Conservation (phyloP, 192 early-diverging fungal species). For the Irineochytrium annulatum region DNA sequence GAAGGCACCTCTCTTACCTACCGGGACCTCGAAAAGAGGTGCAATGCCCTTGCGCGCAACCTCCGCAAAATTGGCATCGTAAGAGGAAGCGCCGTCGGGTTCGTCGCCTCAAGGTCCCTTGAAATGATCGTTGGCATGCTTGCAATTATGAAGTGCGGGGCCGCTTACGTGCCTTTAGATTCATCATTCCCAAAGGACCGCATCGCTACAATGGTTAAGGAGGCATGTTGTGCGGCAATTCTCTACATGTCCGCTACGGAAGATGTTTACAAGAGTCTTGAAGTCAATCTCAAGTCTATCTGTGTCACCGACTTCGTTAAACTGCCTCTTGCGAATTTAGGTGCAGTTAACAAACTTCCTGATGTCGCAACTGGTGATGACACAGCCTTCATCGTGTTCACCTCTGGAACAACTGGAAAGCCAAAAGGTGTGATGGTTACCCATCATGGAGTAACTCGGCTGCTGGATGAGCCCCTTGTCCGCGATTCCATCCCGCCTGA, state of each 20-base stretch:
- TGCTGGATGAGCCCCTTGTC: background rate
- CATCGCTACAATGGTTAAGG: slow-evolving; percentile 23
- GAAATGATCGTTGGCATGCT: slow-evolving; percentile 25
- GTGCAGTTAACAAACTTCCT: background rate
- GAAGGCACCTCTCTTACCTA: no score
- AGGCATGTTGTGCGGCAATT: background rate
- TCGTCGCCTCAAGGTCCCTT: slow-evolving; percentile 26
- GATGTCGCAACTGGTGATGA: background rate
- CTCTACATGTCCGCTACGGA: no score
- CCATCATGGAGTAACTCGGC: slow-evolving; percentile 25
- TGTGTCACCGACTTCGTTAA: no score
- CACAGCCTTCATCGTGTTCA: slow-evolving; percentile 26
- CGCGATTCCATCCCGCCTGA: background rate
- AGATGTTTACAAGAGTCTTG: no score
- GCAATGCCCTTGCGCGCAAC: background rate
- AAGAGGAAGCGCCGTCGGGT: slow-evolving; percentile 14
- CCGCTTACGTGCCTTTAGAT: slow-evolving; percentile 25
- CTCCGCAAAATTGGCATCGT: slow-evolving; percentile 12
- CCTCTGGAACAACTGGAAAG: slow-evolving; percentile 37
- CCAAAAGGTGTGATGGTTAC: slow-evolving; percentile 35
- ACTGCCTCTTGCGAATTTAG: no score
- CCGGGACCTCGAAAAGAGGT: no score
- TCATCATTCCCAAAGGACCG: slow-evolving; percentile 24
- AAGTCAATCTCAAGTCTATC: no score
- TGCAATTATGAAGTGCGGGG: slow-evolving; percentile 29